Base-by-base conservation (phyloP, 2,329 filamentous ascomycete species). In the Monosporascus sp. region DNA sequence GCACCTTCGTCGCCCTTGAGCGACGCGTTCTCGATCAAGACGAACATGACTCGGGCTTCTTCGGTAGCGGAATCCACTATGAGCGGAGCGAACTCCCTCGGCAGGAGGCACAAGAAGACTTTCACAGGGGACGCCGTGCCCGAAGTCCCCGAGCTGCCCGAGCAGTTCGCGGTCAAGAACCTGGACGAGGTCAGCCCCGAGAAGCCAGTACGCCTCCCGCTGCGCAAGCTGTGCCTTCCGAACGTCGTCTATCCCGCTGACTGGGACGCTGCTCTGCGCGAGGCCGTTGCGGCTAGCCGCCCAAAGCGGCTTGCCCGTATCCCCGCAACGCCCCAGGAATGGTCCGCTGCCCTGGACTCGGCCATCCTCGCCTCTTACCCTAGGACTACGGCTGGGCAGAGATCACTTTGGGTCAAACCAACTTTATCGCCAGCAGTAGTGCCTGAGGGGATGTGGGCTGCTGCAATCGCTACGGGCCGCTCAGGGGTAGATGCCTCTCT, bases 271-370 rank as follows among this genome's bases (percentile, higher is more conserved):
- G 70, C 65, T 5, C 63, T 72, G 15, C 54, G 62, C 11, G 64
- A 67, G 40, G 68, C 70, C 5, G 53, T 71, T n/a, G 50, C 38
- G 15, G 64, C 62, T 38, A 68, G 68, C 57, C 66, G 66, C 43
- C 63, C 59, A 6, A 59, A 58, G 26, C 43, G 8, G 22, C 49
- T 62, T 26, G 48, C 31, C 20, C 62, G 62, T 22, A 58, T 38
- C 38, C 9, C 35, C 22, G 55, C 60, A 3, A 60, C 64, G 17
- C 59, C 64, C 20, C 62, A 59, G 37, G 62, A 70, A 22, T 74
- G 72, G 71, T 62, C 65, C 8, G 62, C 63, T 18, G 76, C 76
- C 4, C 68, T 78, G 1, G 56, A 65, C 4, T 56, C 68, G 49
- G 71, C 73, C 18, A 56, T 72, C 24, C 55, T 61, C 5, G 64